phyloP scores from a whole-genome alignment of 2,329 filamentous ascomycete species.

The Rhinocladiella mackenziei region DNA sequence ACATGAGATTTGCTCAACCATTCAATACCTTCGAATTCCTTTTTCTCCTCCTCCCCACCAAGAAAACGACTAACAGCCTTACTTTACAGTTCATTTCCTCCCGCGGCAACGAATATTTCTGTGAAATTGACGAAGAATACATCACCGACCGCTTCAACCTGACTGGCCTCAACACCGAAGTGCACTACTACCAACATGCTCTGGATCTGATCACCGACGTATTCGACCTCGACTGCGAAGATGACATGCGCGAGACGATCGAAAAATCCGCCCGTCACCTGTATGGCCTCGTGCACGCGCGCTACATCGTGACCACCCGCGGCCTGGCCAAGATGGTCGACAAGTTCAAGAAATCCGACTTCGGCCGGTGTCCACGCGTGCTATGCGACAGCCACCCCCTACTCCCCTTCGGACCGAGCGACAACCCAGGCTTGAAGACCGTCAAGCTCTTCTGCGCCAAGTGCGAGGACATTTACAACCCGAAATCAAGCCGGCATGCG shows the following conservation, averaged over 20 bases:
- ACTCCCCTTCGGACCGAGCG: constrained; percentile 89
- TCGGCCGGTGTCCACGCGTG: constrained; percentile 95
- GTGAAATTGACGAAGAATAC: constrained; percentile 99
- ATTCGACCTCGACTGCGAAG: constrained; percentile 97
- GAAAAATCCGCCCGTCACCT: constrained; percentile 95
- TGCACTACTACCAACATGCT: constrained; percentile 98
- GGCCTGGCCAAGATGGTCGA: constrained; percentile 98
- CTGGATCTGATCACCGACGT: constrained; percentile 96
- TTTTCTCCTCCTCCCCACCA: constrained; percentile 3
- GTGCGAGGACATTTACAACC: constrained; percentile 98
- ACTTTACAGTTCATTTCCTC: constrained; percentile 86
- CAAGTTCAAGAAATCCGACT: constrained; percentile 97
- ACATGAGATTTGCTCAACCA: too few relatives aligned
- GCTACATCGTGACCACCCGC: constrained; percentile 93
- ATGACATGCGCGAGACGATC: constrained; percentile 96
- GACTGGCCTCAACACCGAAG: constrained; percentile 92
- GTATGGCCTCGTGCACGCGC: constrained; percentile 91
- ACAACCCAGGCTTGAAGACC: constrained; percentile 78
- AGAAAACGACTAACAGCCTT: background rate
- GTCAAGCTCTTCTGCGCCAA: constrained; percentile 97
- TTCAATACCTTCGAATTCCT: too few relatives aligned
- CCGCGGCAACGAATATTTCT: constrained; percentile 97
- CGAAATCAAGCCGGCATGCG: constrained; percentile 92
- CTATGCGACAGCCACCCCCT: constrained; percentile 91
- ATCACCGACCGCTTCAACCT: constrained; percentile 97